A percentile compares a stretch with the other conserved stretches of the same genome.
Conservation (phyloP, 345 rosid genomes). For the Crucihimalaya himalaica region DNA sequence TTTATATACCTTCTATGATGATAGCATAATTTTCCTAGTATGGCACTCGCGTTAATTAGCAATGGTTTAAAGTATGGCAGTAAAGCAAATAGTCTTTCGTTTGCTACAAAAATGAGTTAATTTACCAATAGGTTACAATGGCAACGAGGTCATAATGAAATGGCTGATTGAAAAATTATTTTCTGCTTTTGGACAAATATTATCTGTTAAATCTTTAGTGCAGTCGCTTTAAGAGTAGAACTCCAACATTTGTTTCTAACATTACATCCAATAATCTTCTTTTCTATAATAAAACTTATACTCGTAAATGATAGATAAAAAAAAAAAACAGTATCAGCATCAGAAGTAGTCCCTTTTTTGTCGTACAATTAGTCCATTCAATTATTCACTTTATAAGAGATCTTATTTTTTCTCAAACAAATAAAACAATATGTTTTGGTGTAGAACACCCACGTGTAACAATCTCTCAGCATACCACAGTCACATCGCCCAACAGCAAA, state of each 20-base stretch:
- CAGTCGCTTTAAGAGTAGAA: background rate
- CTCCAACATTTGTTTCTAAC: background rate
- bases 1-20: background rate
- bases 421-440: background rate
- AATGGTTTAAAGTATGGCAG: too few relatives aligned
- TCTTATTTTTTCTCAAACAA: background rate
- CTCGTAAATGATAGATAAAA: too few relatives aligned
- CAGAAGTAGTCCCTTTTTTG: background rate
- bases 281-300: too few relatives aligned
- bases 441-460: constrained; percentile 24
- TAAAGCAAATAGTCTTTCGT: background rate
- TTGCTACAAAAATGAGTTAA: background rate
- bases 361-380: background rate
- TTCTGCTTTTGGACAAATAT: background rate
- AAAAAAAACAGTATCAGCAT: background rate
- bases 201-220: background rate
- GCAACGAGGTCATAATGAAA: background rate
- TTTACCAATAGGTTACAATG: background rate
- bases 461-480: background rate
- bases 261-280: background rate
- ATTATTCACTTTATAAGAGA: background rate
- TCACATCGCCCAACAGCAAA: constrained; percentile 26
- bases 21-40: background rate
- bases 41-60: background rate
- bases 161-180: background rate